Evolutionary conservation across 2,329 filamentous ascomycete species (phyloP), one percentile per base, ranked within the genome.

Genomic region (Escovopsis sp.): DNA sequence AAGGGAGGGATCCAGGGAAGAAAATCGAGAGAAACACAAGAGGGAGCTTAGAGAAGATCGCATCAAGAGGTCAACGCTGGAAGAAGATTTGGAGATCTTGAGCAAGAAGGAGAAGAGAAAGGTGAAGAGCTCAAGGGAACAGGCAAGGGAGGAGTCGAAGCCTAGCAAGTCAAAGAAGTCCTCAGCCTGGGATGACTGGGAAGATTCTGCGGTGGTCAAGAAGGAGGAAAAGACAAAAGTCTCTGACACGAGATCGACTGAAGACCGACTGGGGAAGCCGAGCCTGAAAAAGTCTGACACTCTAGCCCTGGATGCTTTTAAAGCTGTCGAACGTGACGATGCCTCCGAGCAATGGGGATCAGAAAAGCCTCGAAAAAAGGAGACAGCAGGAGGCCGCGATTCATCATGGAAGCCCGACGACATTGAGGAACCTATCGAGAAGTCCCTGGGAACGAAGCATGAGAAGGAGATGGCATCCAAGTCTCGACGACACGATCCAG

Each of bases 311-410:
- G 53, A 50, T 27, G 39, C 53, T 40, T 44, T 49, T 12, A 51
- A 54, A 33, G 43, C 55, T 34, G 48, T 55, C 26, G 54, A 50
- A 12, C 59, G 61, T 29, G 66, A 70, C 36, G 68, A 68, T 38
- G 70, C 71, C 43, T 72, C 71, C 50, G 65, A 59, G 39, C 65
- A 66, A 33, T 75, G 71, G 61, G 67, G 65, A 23, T 70, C 64
- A 35, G 57, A 10, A 71, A 71, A 47, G 72, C 71, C 41, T 49
- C 58, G 37, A 58, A 58, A 46, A 54, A 55, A 37, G 61, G 60
- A 39, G 56, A 57, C 28, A 9, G n/a, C n/a, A n/a, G 50, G 33
- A 13, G 35, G 37, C 31, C 45, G 51, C 28, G 48, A 51, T 35
- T 44, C 47, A 36, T 51, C 48, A 35, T 49, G 57, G 41, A 61